phyloP scores from a whole-genome alignment of 345 rosid species.

The Combretum micranthum region DNA sequence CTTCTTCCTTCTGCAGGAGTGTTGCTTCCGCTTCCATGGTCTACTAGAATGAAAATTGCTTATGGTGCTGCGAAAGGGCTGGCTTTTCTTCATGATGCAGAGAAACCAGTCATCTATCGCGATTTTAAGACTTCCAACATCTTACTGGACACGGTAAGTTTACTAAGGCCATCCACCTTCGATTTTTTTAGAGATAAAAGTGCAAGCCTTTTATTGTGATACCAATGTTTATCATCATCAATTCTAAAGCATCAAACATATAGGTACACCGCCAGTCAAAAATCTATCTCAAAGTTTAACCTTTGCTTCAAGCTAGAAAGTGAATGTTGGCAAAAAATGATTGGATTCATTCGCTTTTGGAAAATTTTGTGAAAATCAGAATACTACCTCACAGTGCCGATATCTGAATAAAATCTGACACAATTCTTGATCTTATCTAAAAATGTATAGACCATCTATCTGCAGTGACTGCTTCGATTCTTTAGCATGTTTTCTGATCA shows the following conservation, averaged over 20 bases:
- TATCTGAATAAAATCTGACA: background rate
- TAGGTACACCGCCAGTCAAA: too few species aligned
- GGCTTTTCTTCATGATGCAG: slow-evolving; percentile 92
- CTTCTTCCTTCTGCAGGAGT: slow-evolving; percentile 43
- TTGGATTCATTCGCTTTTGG: background rate
- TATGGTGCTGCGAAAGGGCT: slow-evolving; percentile 96
- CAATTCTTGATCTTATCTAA: too few species aligned
- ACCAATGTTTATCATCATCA: too few species aligned
- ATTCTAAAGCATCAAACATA: too few species aligned
- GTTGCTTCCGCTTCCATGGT: slow-evolving; percentile 90
- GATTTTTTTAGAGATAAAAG: background rate
- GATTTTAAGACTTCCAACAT: slow-evolving; percentile 97
- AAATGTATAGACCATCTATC: too few species aligned
- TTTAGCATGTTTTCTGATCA: too few species aligned
- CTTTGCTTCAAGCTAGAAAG: too few species aligned
- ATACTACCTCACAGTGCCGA: background rate
- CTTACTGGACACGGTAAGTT: slow-evolving; percentile 72
- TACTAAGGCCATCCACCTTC: background rate
- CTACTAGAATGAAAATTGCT: slow-evolving; percentile 83
- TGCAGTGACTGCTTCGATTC: too few species aligned
- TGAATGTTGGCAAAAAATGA: too few species aligned
- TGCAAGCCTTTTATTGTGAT: too few species aligned
- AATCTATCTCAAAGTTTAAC: too few species aligned
- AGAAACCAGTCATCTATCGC: slow-evolving; percentile 91
- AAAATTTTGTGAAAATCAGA: background rate